These are phyloP conservation scores for Berkeleyomyces basicola DNA, from an alignment of 2,329 filamentous ascomycete genomes.

Conservation along the genomic window DNA sequence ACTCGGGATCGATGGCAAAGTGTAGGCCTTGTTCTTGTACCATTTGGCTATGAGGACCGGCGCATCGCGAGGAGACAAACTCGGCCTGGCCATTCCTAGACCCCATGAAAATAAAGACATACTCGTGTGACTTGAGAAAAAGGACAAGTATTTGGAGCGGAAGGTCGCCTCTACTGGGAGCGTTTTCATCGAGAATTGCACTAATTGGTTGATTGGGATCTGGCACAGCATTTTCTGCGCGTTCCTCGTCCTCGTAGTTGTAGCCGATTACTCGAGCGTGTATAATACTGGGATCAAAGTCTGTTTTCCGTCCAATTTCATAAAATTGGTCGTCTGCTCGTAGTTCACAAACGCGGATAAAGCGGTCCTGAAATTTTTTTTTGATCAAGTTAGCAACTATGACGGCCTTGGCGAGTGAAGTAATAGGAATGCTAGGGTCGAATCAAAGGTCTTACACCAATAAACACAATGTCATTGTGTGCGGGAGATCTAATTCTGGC, in stretches of 20 bases:
- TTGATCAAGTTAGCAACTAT: not conserved
- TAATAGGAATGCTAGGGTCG: not conserved
- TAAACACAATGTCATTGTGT: constrained; percentile 70
- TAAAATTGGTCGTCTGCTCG: constrained; percentile 51
- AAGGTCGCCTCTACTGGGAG: constrained; percentile 20
- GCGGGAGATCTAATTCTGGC: constrained; percentile 54
- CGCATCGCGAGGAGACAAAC: constrained; percentile 44
- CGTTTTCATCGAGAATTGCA: constrained; percentile 6
- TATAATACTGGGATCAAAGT: constrained; percentile 65
- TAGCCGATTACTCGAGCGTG: constrained; percentile 59
- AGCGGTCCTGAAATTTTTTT: constrained; percentile 41
- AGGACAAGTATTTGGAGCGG: constrained; percentile 73
- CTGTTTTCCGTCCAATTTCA: constrained; percentile 57
- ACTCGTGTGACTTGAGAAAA: constrained; percentile 53
- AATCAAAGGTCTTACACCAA: constrained; percentile 45
- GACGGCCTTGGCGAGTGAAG: not conserved
- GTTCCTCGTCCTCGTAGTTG: constrained; percentile 1
- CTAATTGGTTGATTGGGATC: not conserved
- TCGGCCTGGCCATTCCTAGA: constrained; percentile 30
- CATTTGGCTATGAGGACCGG: constrained; percentile 33
- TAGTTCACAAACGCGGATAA: constrained; percentile 66
- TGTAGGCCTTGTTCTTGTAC: constrained; percentile 44
- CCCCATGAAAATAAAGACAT: constrained; percentile 60
- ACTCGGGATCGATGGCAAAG: constrained; percentile 64
- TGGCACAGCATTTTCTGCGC: not conserved